Percentiles rank a stretch among this genome's conserved stretches.
These are phyloP conservation scores for Mucor saturninus DNA, from an alignment of 371 early-diverging fungal genomes.

Conservation along the genomic window DNA sequence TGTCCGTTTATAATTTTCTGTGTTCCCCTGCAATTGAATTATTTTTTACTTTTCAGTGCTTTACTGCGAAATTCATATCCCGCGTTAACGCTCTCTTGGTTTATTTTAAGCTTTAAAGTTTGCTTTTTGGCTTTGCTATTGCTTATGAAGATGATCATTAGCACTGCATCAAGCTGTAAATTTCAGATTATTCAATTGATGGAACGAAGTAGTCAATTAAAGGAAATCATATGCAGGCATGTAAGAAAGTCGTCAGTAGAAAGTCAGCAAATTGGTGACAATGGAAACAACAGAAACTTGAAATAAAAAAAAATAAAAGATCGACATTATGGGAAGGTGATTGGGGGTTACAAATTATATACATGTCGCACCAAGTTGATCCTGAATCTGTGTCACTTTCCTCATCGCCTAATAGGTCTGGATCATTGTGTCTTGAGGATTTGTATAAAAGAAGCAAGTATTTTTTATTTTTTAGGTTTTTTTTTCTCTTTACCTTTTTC, in stretches of 20 bases:
- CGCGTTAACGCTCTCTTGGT: not conserved
- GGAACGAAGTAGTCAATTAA: too few relatives aligned
- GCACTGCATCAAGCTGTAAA: not conserved
- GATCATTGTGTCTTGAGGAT: constrained; percentile 4
- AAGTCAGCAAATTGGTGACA: not conserved
- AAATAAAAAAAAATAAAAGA: not conserved
- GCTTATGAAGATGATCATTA: too few relatives aligned
- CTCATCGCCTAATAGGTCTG: constrained; percentile 3
- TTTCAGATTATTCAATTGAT: too few relatives aligned
- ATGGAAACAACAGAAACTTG: not conserved
- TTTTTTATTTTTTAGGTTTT: not conserved
- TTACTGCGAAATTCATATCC: not conserved
- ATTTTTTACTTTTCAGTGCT: not conserved
- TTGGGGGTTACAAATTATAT: not conserved
- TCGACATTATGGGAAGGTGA: not conserved
- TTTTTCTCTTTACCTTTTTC: not conserved
- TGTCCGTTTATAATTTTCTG: constrained; percentile 4
- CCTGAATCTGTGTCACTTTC: constrained; percentile 5
- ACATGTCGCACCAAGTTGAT: constrained; percentile 11
- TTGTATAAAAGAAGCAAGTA: not conserved
- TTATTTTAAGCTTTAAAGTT: not conserved
- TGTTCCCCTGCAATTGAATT: constrained; percentile 2
- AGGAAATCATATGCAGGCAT: too few relatives aligned
- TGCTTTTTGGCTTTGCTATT: too few relatives aligned
- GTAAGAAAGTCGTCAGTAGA: not conserved